Conservation (phyloP, 352 stramenopile species). For the Pseudoperonospora humuli region DNA sequence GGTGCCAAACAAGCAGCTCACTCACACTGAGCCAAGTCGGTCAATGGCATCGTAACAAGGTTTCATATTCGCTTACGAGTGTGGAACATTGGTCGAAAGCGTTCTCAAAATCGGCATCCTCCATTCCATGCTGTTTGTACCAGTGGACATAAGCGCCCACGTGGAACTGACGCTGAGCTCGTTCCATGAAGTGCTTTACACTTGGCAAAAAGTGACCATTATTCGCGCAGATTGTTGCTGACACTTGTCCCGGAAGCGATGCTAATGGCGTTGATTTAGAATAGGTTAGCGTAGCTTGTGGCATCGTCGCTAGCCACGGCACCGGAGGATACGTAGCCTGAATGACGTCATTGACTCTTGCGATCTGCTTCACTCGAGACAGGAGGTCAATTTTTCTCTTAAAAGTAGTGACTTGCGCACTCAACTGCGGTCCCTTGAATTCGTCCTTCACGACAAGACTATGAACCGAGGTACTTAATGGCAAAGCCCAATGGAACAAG, state of each 20-base stretch:
- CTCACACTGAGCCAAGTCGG: no score
- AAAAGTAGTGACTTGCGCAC: no score
- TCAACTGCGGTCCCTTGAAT: no score
- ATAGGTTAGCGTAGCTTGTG: constrained; percentile 8
- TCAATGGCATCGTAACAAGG: no score
- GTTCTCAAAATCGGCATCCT: constrained; percentile 37
- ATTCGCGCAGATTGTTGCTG: constrained; percentile 41
- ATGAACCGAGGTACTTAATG: no score
- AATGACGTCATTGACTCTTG: constrained; percentile 12
- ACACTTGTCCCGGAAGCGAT: constrained; percentile 19
- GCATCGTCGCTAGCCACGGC: constrained; percentile 13
- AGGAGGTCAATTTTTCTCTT: no score
- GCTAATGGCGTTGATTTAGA: constrained; percentile 17
- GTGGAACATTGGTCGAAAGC: constrained; percentile 32
- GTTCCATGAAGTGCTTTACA: constrained; percentile 32
- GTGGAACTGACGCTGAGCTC: constrained; percentile 37
- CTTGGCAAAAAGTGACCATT: constrained; percentile 39
- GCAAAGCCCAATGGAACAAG: no score
- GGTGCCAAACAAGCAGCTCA: no score
- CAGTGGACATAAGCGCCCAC: constrained; percentile 47
- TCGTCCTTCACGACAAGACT: no score
- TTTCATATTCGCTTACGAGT: constrained; percentile 40
- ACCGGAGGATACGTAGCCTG: constrained; percentile 18
- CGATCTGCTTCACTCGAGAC: constrained; percentile 2
- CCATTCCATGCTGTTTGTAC: constrained; percentile 53